Evolutionary conservation across 2,329 filamentous ascomycete genomes (phyloP).

Genomic region (Pezizomycotina sp.): DNA sequence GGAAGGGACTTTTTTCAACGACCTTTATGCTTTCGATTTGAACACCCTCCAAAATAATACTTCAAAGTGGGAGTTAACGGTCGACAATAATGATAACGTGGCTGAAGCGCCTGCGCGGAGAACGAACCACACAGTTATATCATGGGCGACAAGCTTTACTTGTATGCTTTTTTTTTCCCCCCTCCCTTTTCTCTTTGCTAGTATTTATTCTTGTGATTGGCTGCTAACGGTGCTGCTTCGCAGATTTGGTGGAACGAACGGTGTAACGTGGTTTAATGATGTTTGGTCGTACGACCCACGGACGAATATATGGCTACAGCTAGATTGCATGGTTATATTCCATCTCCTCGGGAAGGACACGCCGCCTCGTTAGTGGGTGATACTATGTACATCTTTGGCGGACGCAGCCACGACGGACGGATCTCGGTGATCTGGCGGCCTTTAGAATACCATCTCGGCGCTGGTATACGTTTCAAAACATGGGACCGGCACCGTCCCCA

Average conservation of each 20-base stretch:
- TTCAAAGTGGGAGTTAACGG: constrained; percentile 89
- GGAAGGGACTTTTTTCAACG: constrained; percentile 96
- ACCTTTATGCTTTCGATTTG: constrained; percentile 83
- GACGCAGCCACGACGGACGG: constrained; percentile 84
- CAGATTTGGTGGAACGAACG: constrained; percentile 95
- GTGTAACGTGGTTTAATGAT: constrained; percentile 94
- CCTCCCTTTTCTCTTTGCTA: too few relatives aligned
- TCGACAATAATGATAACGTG: constrained; percentile 51
- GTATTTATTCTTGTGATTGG: constrained; percentile 5
- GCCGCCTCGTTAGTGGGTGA: constrained; percentile 86
- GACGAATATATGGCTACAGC: constrained; percentile 65
- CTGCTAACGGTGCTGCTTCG: not conserved
- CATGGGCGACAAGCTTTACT: constrained; percentile 82
- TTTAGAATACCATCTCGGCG: constrained; percentile 65
- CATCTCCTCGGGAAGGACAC: constrained; percentile 81
- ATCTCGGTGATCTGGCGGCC: constrained; percentile 83
- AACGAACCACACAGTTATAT: constrained; percentile 88
- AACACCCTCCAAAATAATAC: constrained; percentile 82
- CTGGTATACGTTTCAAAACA: constrained; percentile 99
- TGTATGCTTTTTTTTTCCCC: constrained; percentile 42
- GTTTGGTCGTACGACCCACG: constrained; percentile 90
- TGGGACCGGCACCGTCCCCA: constrained; percentile 87
- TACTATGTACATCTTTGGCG: constrained; percentile 98
- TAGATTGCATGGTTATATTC: constrained; percentile 98
- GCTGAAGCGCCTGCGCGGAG: constrained; percentile 66